A percentile compares a stretch with the other conserved stretches of the same genome.
Conservation (phyloP, 208 protist species). For the Angomonas ambiguus region DNA sequence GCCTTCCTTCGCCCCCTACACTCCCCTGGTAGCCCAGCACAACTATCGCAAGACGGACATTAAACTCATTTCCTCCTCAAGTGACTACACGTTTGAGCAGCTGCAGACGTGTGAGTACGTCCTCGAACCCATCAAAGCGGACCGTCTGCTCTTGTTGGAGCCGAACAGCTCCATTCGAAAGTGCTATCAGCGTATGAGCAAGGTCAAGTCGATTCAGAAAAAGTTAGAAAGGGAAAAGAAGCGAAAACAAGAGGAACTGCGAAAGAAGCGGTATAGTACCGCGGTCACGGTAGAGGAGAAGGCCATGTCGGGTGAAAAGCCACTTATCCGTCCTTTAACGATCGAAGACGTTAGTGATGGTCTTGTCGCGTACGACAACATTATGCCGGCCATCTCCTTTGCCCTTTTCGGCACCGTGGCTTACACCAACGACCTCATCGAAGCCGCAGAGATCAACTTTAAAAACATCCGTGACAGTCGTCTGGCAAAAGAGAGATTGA, state of each 20-base stretch:
- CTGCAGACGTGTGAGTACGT: conserved; percentile 14
- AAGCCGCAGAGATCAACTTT: conserved; percentile 7
- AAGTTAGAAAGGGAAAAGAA: background rate
- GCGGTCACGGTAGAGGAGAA: background rate
- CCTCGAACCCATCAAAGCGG: conserved; percentile 22
- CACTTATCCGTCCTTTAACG: conserved; percentile 14
- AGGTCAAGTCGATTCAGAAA: background rate
- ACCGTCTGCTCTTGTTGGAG: conserved; percentile 1
- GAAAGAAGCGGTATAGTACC: no score
- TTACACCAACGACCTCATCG: conserved; percentile 49
- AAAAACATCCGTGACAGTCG: background rate
- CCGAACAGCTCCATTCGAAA: background rate
- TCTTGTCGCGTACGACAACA: conserved; percentile 37
- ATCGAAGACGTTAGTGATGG: conserved; percentile 35
- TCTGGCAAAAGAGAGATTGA: background rate
- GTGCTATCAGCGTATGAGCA: background rate
- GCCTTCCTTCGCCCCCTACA: conserved; percentile 12
- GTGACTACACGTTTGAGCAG: conserved; percentile 26
- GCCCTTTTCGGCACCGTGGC: conserved; percentile 46
- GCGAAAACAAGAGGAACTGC: background rate
- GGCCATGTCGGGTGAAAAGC: background rate
- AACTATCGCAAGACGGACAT: conserved; percentile 49
- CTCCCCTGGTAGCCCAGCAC: conserved; percentile 39
- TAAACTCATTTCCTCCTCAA: conserved; percentile 32
- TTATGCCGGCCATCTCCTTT: conserved; percentile 50